Evolutionary conservation across 192 early-diverging fungal species (phyloP).

Genomic region (Phlyctochytrium arcticum): DNA sequence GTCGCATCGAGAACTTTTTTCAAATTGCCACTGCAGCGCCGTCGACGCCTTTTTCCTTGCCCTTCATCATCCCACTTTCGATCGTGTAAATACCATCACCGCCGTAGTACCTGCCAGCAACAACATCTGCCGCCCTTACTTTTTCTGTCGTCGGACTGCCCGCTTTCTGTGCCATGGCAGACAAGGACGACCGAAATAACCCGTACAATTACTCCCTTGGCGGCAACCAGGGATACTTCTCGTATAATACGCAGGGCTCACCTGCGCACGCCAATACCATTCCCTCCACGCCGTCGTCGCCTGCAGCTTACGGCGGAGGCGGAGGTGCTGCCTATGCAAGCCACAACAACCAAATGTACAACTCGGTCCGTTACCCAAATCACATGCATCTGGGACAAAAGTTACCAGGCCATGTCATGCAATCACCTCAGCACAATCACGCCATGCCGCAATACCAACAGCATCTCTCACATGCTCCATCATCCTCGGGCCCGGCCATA

Average conservation of each 20-base stretch:
- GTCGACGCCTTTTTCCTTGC: too few relatives aligned
- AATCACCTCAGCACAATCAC: conserved; percentile 25
- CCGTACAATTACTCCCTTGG: conserved; percentile 22
- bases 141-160: too few relatives aligned
- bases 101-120: too few relatives aligned
- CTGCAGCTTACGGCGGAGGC: conserved; percentile 8
- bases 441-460: conserved; percentile 18
- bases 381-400: conserved; percentile 18
- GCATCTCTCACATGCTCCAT: neutral
- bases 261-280: conserved; percentile 16
- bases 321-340: conserved; percentile 1
- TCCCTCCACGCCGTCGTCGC: conserved; percentile 24
- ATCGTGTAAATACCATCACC: too few relatives aligned
- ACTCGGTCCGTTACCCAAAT: conserved; percentile 14
- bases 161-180: conserved; percentile 21
- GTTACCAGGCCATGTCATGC: conserved; percentile 14
- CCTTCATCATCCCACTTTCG: too few relatives aligned
- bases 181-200: conserved; percentile 28
- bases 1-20: too few relatives aligned
- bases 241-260: conserved; percentile 27
- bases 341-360: conserved; percentile 16
- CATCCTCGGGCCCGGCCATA: neutral
- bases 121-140: too few relatives aligned
- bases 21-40: too few relatives aligned
- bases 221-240: conserved; percentile 12